Conservation (phyloP, 495 filamentous ascomycete species). For the Hypomontagnella submonticulosa region DNA sequence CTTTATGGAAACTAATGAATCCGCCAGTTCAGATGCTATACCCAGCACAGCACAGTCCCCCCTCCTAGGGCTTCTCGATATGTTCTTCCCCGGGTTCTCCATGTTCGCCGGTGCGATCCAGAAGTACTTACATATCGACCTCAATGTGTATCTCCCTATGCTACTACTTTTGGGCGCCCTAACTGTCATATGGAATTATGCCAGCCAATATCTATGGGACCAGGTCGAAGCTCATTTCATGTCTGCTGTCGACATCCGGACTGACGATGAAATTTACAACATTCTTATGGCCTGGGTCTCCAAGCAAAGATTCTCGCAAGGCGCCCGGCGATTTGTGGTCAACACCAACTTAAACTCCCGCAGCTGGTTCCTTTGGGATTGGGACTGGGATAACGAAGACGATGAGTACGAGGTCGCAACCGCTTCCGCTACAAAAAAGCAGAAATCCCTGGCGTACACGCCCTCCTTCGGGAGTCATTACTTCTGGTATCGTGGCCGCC, state of each 20-base stretch:
- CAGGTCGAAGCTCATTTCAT: conserved; percentile 60
- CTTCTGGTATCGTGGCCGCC: conserved; percentile 70
- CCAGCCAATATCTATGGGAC: conserved; percentile 55
- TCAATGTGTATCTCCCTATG: conserved; percentile 74
- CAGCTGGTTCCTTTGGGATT: conserved; percentile 58
- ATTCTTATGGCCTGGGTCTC: conserved; percentile 78
- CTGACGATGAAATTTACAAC: conserved; percentile 75
- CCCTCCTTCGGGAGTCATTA: conserved; percentile 72
- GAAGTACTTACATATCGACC: conserved; percentile 73
- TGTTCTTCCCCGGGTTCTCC: conserved; percentile 78
- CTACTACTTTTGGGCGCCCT: conserved; percentile 63
- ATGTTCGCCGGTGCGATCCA: conserved; percentile 68
- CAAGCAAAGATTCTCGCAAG: conserved; percentile 66
- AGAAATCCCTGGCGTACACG: conserved; percentile 70
- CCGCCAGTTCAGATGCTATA: conserved; percentile 6
- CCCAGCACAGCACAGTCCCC: conserved; percentile 15
- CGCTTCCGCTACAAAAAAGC: conserved; percentile 48
- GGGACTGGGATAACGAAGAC: conserved; percentile 50
- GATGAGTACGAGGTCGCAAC: conserved; percentile 62
- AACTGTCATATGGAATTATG: conserved; percentile 62
- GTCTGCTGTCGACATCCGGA: conserved; percentile 71
- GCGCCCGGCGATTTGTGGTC: conserved; percentile 69
- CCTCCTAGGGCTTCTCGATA: conserved; percentile 68
- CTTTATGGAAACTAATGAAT: conserved; percentile 13
- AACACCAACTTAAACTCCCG: conserved; percentile 66